These are phyloP conservation scores for Fabrea salina DNA, from an alignment of 169 alveolate genomes.

Conservation along the genomic window DNA sequence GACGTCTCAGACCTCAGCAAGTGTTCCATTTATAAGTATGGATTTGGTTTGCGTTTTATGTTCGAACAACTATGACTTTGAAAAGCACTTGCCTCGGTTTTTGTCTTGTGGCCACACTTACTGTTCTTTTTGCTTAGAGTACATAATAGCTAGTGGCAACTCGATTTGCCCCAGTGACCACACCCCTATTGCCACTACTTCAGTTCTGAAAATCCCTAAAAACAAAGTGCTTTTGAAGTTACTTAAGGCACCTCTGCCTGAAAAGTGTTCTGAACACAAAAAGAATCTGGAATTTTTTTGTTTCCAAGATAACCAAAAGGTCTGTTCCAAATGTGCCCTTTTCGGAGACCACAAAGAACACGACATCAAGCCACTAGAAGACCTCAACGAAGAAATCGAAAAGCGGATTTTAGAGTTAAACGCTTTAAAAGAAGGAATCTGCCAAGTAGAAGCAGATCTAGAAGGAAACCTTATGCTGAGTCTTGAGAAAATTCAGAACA, in stretches of 20 bases:
- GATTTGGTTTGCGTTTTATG: slow-evolving; percentile 20
- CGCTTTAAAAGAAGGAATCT: slow-evolving; percentile 50
- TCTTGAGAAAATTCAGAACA: not conserved
- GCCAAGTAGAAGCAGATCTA: slow-evolving; percentile 36
- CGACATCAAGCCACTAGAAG: slow-evolving; percentile 51
- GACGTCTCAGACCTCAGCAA: too few relatives aligned
- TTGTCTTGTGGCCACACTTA: slow-evolving; percentile 24
- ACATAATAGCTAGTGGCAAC: too few relatives aligned
- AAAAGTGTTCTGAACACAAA: slow-evolving; percentile 42
- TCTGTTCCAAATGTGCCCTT: slow-evolving; percentile 61
- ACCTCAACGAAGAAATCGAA: slow-evolving; percentile 42
- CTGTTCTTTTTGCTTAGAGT: slow-evolving; percentile 16
- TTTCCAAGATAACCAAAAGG: slow-evolving; percentile 37
- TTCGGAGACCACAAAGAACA: slow-evolving; percentile 63
- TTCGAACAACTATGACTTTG: not conserved
- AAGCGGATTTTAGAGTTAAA: slow-evolving; percentile 41
- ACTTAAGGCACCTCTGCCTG: not conserved
- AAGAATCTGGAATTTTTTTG: slow-evolving; percentile 55
- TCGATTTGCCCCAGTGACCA: slow-evolving; percentile 16
- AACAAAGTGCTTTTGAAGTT: slow-evolving; percentile 5
- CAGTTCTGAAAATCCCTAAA: not conserved
- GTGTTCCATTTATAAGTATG: too few relatives aligned
- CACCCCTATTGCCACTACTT: not conserved
- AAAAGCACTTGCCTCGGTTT: not conserved
- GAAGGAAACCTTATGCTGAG: slow-evolving; percentile 18